Conservation (phyloP, 108 stramenopile genomes). For the Hondaea fermentalgiana region DNA sequence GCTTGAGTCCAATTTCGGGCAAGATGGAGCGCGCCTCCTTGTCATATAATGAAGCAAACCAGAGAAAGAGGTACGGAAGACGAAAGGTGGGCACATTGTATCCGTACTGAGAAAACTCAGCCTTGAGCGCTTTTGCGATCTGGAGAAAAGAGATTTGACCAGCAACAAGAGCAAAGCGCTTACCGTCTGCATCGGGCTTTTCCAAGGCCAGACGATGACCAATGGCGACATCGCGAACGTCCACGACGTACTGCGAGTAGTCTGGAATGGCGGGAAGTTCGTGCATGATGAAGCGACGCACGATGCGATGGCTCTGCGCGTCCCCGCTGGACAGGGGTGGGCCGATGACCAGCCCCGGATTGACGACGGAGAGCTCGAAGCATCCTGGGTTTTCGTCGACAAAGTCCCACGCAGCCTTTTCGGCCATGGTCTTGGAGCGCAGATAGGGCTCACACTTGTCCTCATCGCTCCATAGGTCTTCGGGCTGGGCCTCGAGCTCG, state of each 20-base stretch:
- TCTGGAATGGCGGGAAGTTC: slow-evolving; percentile 12
- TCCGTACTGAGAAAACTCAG: background rate
- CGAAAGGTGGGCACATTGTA: background rate
- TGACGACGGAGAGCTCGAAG: slow-evolving; percentile 2
- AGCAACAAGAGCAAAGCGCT: background rate
- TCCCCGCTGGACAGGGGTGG: background rate
- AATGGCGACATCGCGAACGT: slow-evolving; percentile 18
- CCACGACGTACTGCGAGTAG: background rate
- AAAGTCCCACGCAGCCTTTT: slow-evolving; percentile 21
- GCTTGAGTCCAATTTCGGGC: background rate
- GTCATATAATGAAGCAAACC: background rate
- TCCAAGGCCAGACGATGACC: background rate
- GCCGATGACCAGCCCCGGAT: background rate
- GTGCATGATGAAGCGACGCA: background rate
- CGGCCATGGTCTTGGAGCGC: slow-evolving; percentile 11
- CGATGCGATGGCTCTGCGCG: background rate
- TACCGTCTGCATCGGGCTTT: background rate
- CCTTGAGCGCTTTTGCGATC: background rate
- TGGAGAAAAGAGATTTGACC: background rate
- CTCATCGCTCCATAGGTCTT: background rate
- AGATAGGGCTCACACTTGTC: background rate
- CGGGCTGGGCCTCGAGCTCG: background rate
- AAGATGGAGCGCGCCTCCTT: background rate
- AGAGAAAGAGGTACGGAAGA: background rate
- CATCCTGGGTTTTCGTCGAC: background rate